These are phyloP conservation scores for Euphorbia tirucalli DNA, from an alignment of 345 rosid genomes.

Conservation along the genomic window DNA sequence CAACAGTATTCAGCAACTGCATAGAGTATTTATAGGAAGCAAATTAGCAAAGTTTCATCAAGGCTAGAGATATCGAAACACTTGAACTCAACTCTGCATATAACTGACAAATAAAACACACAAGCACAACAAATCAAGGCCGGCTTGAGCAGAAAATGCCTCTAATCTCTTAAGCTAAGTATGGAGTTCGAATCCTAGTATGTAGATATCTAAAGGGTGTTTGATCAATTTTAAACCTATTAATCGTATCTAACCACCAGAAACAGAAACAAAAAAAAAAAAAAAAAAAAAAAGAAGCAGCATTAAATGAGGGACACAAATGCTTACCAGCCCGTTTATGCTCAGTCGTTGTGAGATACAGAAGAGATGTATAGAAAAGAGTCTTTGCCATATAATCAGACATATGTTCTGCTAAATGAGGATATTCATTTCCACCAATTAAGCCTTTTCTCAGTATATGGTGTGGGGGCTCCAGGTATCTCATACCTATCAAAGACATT, in stretches of 20 bases:
- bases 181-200: no score
- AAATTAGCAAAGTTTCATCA: conserved; percentile 15
- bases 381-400: conserved; percentile 82
- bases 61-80: conserved; percentile 4
- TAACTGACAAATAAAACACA: not conserved
- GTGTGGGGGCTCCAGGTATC: conserved; percentile 91
- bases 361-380: conserved; percentile 77
- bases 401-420: conserved; percentile 71
- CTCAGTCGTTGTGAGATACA: conserved; percentile 66
- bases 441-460: conserved; percentile 88
- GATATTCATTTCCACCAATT: conserved; percentile 79
- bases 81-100: not conserved
- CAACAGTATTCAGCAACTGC: conserved; percentile 93
- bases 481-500: conserved; percentile 93
- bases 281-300: no score
- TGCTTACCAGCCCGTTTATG: conserved; percentile 67
- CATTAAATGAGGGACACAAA: not conserved
- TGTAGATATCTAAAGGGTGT: no score
- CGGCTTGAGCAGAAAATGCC: no score
- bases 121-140: not conserved
- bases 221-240: no score
- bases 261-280: no score
- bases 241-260: no score
- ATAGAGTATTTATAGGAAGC: conserved; percentile 23
- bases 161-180: no score